Evolutionary conservation across 1,139 yeast species (phyloP).

Genomic region (Saccharomyces pastorianus): DNA sequence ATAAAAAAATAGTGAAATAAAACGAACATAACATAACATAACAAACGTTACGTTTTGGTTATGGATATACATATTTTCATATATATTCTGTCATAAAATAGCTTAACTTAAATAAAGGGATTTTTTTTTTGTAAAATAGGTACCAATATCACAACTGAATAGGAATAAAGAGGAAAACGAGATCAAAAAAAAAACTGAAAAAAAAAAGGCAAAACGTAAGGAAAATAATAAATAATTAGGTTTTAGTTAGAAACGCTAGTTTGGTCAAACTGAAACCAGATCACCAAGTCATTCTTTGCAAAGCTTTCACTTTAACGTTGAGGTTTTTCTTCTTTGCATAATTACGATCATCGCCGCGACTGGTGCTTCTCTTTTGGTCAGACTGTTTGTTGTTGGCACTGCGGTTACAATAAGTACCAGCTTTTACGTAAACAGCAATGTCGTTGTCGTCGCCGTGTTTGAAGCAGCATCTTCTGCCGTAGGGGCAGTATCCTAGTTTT

Average conservation of each 20-base stretch:
- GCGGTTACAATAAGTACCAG: slow-evolving; percentile 2
- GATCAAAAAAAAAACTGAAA: background rate
- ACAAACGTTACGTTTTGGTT: background rate
- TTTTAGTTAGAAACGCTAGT: background rate
- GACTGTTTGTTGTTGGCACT: background rate
- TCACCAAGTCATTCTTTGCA: slow-evolving; percentile 29
- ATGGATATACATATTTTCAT: background rate
- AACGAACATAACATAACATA: no score
- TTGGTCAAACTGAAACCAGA: slow-evolving; percentile 21
- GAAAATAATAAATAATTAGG: background rate
- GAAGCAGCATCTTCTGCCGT: slow-evolving; percentile 88
- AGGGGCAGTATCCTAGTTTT: slow-evolving; percentile 73
- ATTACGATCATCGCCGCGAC: background rate
- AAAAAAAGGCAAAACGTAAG: background rate
- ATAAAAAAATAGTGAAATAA: slow-evolving; percentile 2
- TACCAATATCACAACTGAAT: background rate
- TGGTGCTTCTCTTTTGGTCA: background rate
- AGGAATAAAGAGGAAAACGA: background rate
- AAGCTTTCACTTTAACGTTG: slow-evolving; percentile 12
- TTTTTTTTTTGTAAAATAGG: background rate
- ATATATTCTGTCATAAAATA: background rate
- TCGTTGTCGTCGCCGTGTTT: slow-evolving; percentile 52
- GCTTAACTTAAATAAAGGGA: background rate
- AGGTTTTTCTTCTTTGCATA: slow-evolving; percentile 5
- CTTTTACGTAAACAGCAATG: slow-evolving; percentile 23